Conservation (phyloP, 2,329 filamentous ascomycete species). For the Tympanopsis confertula region DNA sequence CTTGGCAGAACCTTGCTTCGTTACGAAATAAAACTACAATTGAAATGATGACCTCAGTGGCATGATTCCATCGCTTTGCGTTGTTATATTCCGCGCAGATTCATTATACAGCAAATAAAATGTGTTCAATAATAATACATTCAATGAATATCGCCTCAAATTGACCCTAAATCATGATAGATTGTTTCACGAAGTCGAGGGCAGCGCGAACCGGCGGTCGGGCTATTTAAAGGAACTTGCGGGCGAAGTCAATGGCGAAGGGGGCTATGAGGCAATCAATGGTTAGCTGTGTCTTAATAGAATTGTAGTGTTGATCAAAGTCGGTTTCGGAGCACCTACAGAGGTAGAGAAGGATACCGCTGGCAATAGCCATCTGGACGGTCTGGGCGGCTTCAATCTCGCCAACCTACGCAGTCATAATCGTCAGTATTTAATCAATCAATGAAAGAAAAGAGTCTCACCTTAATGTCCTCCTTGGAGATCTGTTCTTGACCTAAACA, state of each 20-base stretch:
- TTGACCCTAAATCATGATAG: too few species aligned
- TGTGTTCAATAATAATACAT: conserved; percentile 20
- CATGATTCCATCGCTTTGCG: too few species aligned
- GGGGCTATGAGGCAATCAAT: conserved; percentile 20
- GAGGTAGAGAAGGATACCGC: conserved; percentile 46
- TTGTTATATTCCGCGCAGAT: too few species aligned
- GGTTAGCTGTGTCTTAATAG: neutral
- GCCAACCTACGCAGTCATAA: conserved; percentile 19
- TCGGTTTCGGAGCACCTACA: conserved; percentile 31
- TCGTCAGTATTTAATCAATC: conserved; percentile 1
- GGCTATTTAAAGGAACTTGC: conserved; percentile 27
- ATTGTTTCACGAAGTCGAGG: too few species aligned
- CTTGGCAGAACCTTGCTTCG: too few species aligned
- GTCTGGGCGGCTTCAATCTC: conserved; percentile 40
- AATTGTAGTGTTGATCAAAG: conserved; percentile 2
- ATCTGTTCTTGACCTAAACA: conserved; percentile 25
- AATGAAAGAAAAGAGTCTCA: conserved; percentile 7
- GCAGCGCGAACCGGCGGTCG: neutral
- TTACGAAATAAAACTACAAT: too few species aligned
- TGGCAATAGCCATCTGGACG: conserved; percentile 38
- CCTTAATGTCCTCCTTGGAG: conserved; percentile 30
- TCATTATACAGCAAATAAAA: too few species aligned
- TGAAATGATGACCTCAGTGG: too few species aligned
- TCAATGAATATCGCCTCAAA: too few species aligned
- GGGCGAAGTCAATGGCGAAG: conserved; percentile 33